Percentiles rank a stretch among this genome's conserved stretches.
Conservation (phyloP, 371 early-diverging fungal species). For the Mortierella sp. region DNA sequence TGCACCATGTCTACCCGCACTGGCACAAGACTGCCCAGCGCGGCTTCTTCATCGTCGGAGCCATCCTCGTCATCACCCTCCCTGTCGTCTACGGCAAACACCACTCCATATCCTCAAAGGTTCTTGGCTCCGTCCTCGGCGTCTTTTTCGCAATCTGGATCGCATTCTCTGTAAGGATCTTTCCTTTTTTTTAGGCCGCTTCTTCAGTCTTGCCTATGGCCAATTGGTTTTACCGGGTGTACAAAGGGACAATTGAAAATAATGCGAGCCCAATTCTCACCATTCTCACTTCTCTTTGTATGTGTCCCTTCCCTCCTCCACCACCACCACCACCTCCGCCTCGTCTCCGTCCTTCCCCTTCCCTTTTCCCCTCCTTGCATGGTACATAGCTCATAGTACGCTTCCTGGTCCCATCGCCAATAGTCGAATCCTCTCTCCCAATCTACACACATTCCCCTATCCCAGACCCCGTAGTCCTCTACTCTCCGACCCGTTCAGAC, state of each 20-base stretch:
- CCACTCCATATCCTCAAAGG: slow-evolving; percentile 32
- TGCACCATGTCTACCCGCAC: slow-evolving; percentile 44
- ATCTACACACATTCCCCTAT: slow-evolving; percentile 49
- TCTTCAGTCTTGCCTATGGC: not conserved
- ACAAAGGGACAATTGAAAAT: not conserved
- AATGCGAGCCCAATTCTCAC: not conserved
- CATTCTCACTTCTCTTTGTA: too few relatives aligned
- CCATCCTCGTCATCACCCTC: slow-evolving; percentile 44
- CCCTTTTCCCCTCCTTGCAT: not conserved
- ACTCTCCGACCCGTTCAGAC: slow-evolving; percentile 37
- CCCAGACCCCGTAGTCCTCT: slow-evolving; percentile 28
- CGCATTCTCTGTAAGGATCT: slow-evolving; percentile 41
- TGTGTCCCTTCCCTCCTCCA: not conserved
- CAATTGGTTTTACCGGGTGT: not conserved
- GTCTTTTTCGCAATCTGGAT: slow-evolving; percentile 42
- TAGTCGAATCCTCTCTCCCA: slow-evolving; percentile 42
- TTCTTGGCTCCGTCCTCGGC: slow-evolving; percentile 35
- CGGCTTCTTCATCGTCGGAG: slow-evolving; percentile 38
- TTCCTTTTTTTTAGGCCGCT: not conserved
- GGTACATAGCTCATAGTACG: slow-evolving; percentile 30
- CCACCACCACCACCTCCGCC: not conserved
- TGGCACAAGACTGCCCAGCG: slow-evolving; percentile 51
- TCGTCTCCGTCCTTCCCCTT: not conserved
- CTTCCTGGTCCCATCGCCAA: slow-evolving; percentile 42
- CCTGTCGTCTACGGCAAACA: slow-evolving; percentile 43